Evolutionary conservation across 2,329 filamentous ascomycete species (phyloP), one percentile per base, ranked within the genome.

Genomic region (Pseudocercospora cruenta): DNA sequence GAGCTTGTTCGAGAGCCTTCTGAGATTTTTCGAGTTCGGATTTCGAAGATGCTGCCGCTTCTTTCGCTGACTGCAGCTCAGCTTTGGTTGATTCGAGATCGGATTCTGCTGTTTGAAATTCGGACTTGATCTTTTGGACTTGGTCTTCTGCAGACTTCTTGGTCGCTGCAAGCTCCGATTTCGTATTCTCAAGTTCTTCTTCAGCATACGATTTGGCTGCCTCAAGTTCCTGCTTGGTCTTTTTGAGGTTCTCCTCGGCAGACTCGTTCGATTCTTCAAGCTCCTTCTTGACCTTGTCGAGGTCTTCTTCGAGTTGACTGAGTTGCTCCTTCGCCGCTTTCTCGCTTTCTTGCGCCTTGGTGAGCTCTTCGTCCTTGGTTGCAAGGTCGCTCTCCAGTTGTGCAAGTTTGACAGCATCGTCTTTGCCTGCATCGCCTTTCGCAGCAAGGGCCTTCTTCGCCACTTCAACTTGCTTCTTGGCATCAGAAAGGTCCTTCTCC

Each of bases 191-290:
- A 8, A 70, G 61, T n/a, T 65, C 12, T 10, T 26, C 24, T 31
- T 55, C 51, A 22, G 12, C 14, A 31, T 24, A 61, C 43, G 66
- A 49, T 12, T 62, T 57, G 6, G 58, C 47, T 16, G 58, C 63
- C 33, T 63, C 55, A 31, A 69, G 58, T 28, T 70, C 64, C 1
- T 28, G 39, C 22, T 67, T 62, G 10, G 66, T 64, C 39, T 66
- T 67, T 6, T 60, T 47, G n/a, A 71, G 57, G 31, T 67, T 63
- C 22, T 67, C 54, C 61, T 68, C 66, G 1, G 66, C 67, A 21
- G 57, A 63, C 43, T 57, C 61, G 24, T 57, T 61, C 19, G 45
- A 55, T 26, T 54, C 58, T 21, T 68, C 39, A 5, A 65, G 63
- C 36, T 66, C 60, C 43, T 66, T 63, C 39, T 66, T 64, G 28